Evolutionary conservation across 108 stramenopile species (phyloP), one percentile per base, ranked within the genome.

Genomic region (Cyclotella sp.): DNA sequence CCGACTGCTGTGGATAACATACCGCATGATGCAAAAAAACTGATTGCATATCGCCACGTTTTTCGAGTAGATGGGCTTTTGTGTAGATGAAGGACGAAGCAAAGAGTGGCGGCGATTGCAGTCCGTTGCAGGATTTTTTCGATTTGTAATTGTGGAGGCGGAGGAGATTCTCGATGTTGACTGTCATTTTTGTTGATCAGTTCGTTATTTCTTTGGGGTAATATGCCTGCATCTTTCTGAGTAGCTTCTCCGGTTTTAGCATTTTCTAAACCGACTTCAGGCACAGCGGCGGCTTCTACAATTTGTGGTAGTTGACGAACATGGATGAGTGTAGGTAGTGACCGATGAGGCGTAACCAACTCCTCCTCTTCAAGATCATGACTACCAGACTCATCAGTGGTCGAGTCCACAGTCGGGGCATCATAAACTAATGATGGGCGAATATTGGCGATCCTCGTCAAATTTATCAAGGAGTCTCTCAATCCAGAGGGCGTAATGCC

Each of bases 1-100:
- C 70, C 52, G 28, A 82, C 34, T 14, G 81, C 81, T 0, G 70
- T 72, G 26, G 73, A 64, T 26, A 72, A 26, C 26, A 82, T 53
- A 18, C 81, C 70, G 0, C 69, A 43, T n/a, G 81, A 82, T 49
- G 81, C 52, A 15, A 70, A 67, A 8, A 75, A 82, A 41, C 76
- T 49, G 3, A 52, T 43, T 13, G 70, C 64, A 14, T 64, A 76
- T 30, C 60, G 19, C 81, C 81, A 82, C 9, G 81, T 58, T 21
- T 62, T 70, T 47, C 75, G 70, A 0, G 81, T 76, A 0, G 69
- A 58, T 22, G 69, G 70, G 72, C 81, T 82, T 27, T 53, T 41
- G 29, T 45, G 52, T 29, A 82, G 30, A 51, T 82, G 81, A 24
- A 62, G 52, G n/a, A 75, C 8, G 65, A 82, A 82, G 29, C 75